A percentile compares a stretch with the other conserved stretches of the same genome.
Evolutionary conservation across 768 basidiomycete genomes (phyloP).

Genomic region (Tulasnella sp.): DNA sequence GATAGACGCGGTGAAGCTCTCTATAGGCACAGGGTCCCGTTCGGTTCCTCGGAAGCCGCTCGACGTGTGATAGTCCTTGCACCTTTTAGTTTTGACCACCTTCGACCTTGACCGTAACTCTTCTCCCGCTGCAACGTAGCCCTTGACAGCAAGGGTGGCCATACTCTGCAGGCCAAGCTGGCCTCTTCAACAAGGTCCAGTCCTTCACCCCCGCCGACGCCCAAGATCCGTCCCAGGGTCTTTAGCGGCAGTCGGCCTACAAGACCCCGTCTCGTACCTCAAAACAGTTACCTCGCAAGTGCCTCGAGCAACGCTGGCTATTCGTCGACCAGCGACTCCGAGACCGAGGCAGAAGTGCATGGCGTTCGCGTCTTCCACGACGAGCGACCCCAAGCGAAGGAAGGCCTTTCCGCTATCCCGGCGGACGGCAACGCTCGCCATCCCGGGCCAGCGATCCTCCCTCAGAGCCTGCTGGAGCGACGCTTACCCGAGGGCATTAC

Average conservation of each 20-base stretch:
- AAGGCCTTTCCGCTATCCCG: neutral
- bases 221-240: constrained; percentile 25
- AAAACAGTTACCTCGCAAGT: constrained; percentile 82
- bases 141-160: neutral
- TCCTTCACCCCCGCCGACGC: constrained; percentile 29
- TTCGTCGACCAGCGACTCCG: constrained; percentile 35
- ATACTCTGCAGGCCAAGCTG: neutral
- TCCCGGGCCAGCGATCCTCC: neutral
- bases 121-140: neutral
- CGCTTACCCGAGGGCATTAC: neutral
- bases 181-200: constrained; percentile 27
- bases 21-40: neutral
- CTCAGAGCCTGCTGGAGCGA: neutral
- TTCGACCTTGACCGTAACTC: neutral
- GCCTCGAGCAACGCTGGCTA: constrained; percentile 48
- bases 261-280: constrained; percentile 54
- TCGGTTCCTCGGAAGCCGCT: neutral
- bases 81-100: neutral
- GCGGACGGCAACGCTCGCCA: neutral
- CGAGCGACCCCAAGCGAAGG: neutral
- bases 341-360: constrained; percentile 15
- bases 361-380: neutral
- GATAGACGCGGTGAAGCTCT: neutral
- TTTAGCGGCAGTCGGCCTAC: constrained; percentile 13
- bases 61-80: neutral